Evolutionary conservation across 2,329 filamentous ascomycete species (phyloP).

Genomic region (Trichothecium sympodiale): DNA sequence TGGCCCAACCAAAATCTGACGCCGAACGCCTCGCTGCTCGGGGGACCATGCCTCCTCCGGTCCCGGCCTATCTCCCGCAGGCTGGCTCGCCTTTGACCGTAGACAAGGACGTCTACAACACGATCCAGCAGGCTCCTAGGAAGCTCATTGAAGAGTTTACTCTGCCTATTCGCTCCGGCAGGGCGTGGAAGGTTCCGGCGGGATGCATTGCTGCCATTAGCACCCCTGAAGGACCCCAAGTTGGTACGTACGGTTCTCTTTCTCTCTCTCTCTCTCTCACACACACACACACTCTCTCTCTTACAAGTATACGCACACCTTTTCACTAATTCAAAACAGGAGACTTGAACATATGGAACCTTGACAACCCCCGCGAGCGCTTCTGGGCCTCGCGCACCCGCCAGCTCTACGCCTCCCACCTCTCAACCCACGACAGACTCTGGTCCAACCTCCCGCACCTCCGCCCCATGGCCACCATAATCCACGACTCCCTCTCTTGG

Average conservation of each 20-base stretch:
- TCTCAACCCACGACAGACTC: slow-evolving; percentile 59
- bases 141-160: slow-evolving; percentile 39
- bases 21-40: slow-evolving; percentile 29
- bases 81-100: slow-evolving; percentile 32
- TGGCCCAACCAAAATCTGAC: slow-evolving; percentile 4
- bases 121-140: slow-evolving; percentile 41
- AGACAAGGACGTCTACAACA: slow-evolving; percentile 42
- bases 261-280: too few relatives aligned
- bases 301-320: not conserved
- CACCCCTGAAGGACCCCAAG: slow-evolving; percentile 68
- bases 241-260: slow-evolving; percentile 42
- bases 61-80: slow-evolving; percentile 35
- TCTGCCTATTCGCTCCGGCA: slow-evolving; percentile 62
- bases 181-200: slow-evolving; percentile 59
- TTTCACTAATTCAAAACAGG: slow-evolving; percentile 27
- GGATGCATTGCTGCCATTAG: slow-evolving; percentile 62
- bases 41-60: slow-evolving; percentile 33
- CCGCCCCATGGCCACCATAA: slow-evolving; percentile 10
- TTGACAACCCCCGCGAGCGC: slow-evolving; percentile 62
- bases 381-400: slow-evolving; percentile 75
- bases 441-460: slow-evolving; percentile 45
- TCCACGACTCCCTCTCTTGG: slow-evolving; percentile 9
- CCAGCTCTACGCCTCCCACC: slow-evolving; percentile 68
- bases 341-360: slow-evolving; percentile 75
- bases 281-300: not conserved